phyloP scores from a whole-genome alignment of 139 green algal genomes.

The Haematococcus lacustris region DNA sequence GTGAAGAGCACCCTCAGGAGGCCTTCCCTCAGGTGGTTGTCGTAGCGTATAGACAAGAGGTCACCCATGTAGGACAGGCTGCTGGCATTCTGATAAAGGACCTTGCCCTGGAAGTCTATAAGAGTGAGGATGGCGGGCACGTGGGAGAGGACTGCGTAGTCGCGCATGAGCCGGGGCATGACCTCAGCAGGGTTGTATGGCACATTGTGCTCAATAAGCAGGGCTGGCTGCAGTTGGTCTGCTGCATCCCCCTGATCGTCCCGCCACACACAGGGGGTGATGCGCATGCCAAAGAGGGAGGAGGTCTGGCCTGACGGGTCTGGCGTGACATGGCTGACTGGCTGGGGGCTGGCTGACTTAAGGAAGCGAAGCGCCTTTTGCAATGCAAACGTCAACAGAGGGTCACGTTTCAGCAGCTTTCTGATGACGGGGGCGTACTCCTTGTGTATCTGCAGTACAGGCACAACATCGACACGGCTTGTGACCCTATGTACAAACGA shows the following conservation, averaged over 20 bases:
- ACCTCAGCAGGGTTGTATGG: constrained; percentile 35
- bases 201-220: constrained; percentile 41
- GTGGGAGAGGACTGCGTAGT: constrained; percentile 40
- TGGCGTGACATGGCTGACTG: constrained; percentile 33
- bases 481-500: too few relatives aligned
- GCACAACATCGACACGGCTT: too few relatives aligned
- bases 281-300: constrained; percentile 33
- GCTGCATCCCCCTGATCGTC: constrained; percentile 3
- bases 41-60: constrained; percentile 19
- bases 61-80: constrained; percentile 41
- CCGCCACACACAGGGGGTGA: constrained; percentile 34
- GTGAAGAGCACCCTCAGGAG: constrained; percentile 18
- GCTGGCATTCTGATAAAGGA: constrained; percentile 41
- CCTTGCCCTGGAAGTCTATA: constrained; percentile 37
- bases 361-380: constrained; percentile 37
- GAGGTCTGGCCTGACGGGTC: constrained; percentile 29
- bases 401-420: constrained; percentile 30
- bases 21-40: constrained; percentile 8
- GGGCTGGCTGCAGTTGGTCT: constrained; percentile 4
- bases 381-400: constrained; percentile 36
- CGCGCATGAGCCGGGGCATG: constrained; percentile 35
- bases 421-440: constrained; percentile 30
- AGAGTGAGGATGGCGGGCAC: constrained; percentile 43
- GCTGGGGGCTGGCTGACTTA: constrained; percentile 14
- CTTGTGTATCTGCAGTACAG: too few relatives aligned